Conservation (phyloP, 441 rosid species). For the Metrosideros polymorpha region DNA sequence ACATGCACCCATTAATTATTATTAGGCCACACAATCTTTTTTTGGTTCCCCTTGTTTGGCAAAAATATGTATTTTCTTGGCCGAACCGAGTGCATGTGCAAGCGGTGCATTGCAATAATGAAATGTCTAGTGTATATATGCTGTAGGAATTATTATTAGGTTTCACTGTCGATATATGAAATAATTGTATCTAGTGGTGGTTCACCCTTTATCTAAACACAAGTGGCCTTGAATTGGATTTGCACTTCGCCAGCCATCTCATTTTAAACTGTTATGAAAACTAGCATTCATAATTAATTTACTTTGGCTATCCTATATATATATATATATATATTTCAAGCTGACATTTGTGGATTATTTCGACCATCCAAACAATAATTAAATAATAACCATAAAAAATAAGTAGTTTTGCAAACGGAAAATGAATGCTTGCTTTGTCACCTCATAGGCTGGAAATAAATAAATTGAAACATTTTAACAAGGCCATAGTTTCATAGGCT, state of each 20-base stretch:
- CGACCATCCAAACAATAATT: background rate
- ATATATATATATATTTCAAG: background rate
- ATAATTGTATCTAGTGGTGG: background rate
- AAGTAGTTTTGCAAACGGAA: no score
- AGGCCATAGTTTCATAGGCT: no score
- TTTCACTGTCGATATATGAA: background rate
- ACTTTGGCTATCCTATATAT: background rate
- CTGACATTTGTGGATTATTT: background rate
- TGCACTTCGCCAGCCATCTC: background rate
- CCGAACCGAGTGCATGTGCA: accelerated
- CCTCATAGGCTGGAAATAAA: no score
- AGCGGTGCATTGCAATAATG: background rate
- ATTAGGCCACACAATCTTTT: no score
- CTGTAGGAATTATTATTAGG: background rate
- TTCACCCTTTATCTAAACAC: background rate
- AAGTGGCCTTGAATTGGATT: background rate
- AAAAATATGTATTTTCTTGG: background rate
- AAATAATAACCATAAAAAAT: background rate
- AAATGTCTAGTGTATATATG: background rate
- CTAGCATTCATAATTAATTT: background rate
- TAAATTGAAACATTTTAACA: no score
- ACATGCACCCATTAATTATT: no score
- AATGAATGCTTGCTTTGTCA: no score
- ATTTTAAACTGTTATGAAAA: background rate
- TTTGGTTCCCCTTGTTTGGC: background rate